Conservation (phyloP, 345 rosid species). For the Salix viminalis region DNA sequence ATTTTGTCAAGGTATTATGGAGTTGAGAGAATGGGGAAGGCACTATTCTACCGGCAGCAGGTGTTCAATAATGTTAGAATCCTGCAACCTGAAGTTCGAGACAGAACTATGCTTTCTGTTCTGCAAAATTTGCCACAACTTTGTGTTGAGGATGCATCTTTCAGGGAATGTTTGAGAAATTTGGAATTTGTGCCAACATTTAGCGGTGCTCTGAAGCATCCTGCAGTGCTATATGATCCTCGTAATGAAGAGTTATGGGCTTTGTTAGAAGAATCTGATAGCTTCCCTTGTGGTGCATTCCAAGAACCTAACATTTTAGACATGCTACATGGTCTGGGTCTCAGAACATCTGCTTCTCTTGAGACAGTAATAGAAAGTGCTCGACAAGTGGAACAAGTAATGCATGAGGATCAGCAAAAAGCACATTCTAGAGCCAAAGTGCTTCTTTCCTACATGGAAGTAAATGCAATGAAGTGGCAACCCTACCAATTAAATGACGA, state of each 20-base stretch:
- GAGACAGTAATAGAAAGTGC: slow-evolving; percentile 84
- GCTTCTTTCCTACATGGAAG: slow-evolving; percentile 84
- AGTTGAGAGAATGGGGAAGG: slow-evolving; percentile 72
- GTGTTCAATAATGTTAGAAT: slow-evolving; percentile 57
- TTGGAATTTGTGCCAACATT: slow-evolving; percentile 82
- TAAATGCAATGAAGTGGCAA: slow-evolving; percentile 83
- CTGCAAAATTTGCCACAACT: slow-evolving; percentile 76
- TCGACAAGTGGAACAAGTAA: slow-evolving; percentile 58
- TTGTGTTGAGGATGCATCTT: slow-evolving; percentile 64
- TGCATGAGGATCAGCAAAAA: slow-evolving; percentile 64
- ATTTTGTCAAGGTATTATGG: slow-evolving; percentile 63
- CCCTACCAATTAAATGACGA: slow-evolving; percentile 60
- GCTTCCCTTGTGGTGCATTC: slow-evolving; percentile 68
- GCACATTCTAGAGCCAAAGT: slow-evolving; percentile 75
- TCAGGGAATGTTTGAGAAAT: slow-evolving; percentile 61
- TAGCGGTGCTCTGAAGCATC: slow-evolving; percentile 56
- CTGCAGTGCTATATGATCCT: slow-evolving; percentile 74
- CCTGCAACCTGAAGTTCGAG: slow-evolving; percentile 71
- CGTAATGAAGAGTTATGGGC: slow-evolving; percentile 81
- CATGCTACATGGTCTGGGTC: slow-evolving; percentile 86
- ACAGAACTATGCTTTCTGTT: slow-evolving; percentile 68
- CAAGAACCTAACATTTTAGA: slow-evolving; percentile 65
- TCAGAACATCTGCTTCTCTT: slow-evolving; percentile 68
- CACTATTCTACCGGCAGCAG: slow-evolving; percentile 61
- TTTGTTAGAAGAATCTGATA: slow-evolving; percentile 71